Evolutionary conservation across 2,329 filamentous ascomycete genomes (phyloP).

Genomic region (Claviceps monticola): DNA sequence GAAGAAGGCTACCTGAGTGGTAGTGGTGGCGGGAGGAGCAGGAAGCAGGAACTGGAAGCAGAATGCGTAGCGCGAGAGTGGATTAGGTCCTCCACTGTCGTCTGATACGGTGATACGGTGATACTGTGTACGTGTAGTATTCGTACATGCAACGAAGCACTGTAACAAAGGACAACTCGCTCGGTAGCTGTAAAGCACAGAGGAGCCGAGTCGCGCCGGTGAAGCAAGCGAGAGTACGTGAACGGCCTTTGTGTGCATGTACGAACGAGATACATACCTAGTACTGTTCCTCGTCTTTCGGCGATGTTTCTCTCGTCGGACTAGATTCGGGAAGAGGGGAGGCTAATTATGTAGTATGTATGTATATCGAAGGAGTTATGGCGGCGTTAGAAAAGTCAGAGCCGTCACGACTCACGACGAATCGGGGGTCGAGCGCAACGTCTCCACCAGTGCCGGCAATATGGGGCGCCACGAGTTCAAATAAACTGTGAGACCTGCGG

Average conservation of each 20-base stretch:
- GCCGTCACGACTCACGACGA: too few species aligned
- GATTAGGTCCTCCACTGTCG: not conserved
- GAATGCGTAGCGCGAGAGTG: not conserved
- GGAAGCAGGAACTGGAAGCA: not conserved
- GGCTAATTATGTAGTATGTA: not conserved
- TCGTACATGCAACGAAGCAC: not conserved
- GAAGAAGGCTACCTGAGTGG: not conserved
- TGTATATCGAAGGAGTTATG: too few species aligned
- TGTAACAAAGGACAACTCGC: not conserved
- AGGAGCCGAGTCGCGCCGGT: not conserved
- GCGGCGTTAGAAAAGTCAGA: too few species aligned
- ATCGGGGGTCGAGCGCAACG: too few species aligned
- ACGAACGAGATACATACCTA: not conserved
- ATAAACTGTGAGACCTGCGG: slow-evolving; percentile 1
- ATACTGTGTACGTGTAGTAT: not conserved
- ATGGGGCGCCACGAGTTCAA: slow-evolving; percentile 3
- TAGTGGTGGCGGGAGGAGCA: not conserved
- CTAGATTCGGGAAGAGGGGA: not conserved
- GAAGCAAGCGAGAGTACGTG: not conserved
- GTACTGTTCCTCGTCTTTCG: not conserved
- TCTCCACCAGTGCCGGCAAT: slow-evolving; percentile 3
- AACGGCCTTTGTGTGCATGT: not conserved
- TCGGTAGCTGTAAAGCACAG: not conserved
- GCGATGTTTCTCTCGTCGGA: not conserved
- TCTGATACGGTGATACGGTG: not conserved